Conservation (phyloP, 163 green algal genomes). For the Scenedesmus sp. region DNA sequence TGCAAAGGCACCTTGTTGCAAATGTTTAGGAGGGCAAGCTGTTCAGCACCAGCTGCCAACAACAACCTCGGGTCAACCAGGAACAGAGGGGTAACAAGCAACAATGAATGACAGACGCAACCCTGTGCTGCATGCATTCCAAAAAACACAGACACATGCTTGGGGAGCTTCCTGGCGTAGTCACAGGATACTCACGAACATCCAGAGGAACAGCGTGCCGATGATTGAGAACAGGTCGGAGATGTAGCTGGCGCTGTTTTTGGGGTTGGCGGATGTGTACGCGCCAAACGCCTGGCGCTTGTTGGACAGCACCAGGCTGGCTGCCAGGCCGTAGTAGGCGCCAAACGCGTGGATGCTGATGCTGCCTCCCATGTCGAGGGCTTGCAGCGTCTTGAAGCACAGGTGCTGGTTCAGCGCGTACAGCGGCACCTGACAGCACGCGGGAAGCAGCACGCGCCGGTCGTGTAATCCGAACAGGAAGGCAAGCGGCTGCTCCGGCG, state of each 20-base stretch:
- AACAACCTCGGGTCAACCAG: background rate
- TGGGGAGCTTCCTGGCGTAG: too few relatives aligned
- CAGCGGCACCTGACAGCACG: constrained; percentile 57
- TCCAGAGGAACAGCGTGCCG: constrained; percentile 80
- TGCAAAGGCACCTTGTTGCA: too few relatives aligned
- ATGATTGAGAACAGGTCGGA: constrained; percentile 70
- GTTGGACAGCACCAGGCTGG: constrained; percentile 56
- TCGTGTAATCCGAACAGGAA: too few relatives aligned
- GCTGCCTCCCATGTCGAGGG: constrained; percentile 76
- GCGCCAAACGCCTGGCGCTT: constrained; percentile 23
- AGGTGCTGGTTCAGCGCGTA: constrained; percentile 71
- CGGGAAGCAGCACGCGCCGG: background rate
- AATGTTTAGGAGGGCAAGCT: background rate
- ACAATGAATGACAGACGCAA: too few relatives aligned
- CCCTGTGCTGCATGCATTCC: too few relatives aligned
- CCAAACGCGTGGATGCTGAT: constrained; percentile 75
- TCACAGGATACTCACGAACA: constrained; percentile 54
- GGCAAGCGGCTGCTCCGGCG: too few relatives aligned
- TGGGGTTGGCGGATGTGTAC: constrained; percentile 61
- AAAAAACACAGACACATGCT: too few relatives aligned
- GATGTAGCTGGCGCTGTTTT: constrained; percentile 66
- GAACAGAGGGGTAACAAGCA: too few relatives aligned
- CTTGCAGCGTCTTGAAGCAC: constrained; percentile 62
- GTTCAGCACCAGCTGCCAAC: too few relatives aligned
- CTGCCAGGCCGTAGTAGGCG: constrained; percentile 68